phyloP scores from a whole-genome alignment of 805 yeast genomes.

The Kodamaea neixiangensis region DNA sequence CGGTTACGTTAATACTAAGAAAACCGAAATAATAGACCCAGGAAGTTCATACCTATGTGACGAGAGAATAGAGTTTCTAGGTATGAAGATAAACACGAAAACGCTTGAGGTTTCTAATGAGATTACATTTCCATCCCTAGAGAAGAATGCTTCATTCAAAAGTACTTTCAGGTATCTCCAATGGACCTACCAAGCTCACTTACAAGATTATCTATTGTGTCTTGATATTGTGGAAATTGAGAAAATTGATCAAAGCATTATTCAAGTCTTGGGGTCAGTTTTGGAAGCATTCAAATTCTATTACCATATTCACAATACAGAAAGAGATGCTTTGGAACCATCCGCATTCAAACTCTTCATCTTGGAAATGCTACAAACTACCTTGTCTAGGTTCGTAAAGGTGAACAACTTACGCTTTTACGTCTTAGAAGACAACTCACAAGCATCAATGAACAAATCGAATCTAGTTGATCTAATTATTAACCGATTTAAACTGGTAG shows the following conservation, averaged over 20 bases:
- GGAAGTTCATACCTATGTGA: background rate
- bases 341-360: constrained; percentile 15
- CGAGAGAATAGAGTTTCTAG: constrained; percentile 26
- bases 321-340: background rate
- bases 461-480: background rate
- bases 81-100: constrained; percentile 26
- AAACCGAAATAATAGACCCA: constrained; percentile 23
- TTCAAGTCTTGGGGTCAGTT: constrained; percentile 11
- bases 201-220: constrained; percentile 23
- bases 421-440: background rate
- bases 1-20: constrained; percentile 35
- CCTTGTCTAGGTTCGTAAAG: constrained; percentile 15
- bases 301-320: constrained; percentile 4
- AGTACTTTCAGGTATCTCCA: constrained; percentile 21
- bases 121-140: constrained; percentile 12
- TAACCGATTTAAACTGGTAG: background rate
- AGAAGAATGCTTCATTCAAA: constrained; percentile 19
- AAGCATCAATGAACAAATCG: background rate
- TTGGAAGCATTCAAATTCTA: constrained; percentile 12
- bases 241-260: constrained; percentile 16
- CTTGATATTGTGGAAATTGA: constrained; percentile 15
- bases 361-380: constrained; percentile 14
- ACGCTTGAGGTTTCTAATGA: constrained; percentile 21
- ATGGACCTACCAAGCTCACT: constrained; percentile 23
- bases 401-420: constrained; percentile 12